These are phyloP conservation scores for Brassica carinata DNA, from an alignment of 345 rosid genomes.

Conservation along the genomic window DNA sequence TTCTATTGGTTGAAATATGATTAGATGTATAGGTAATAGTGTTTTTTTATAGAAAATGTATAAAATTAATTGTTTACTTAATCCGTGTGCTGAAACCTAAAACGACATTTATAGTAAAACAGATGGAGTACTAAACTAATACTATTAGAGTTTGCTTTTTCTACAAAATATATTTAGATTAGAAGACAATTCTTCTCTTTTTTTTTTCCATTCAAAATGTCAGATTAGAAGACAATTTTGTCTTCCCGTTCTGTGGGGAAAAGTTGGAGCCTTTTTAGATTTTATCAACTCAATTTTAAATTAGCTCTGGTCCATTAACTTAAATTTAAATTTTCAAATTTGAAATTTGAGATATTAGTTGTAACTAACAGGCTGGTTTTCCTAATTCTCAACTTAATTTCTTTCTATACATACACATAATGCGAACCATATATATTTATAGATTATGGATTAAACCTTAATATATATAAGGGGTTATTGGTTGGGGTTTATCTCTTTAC, in stretches of 20 bases:
- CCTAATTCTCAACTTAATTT: neutral
- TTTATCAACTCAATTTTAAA: slow-evolving; percentile 18
- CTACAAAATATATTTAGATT: slow-evolving; percentile 9
- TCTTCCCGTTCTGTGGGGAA: slow-evolving; percentile 37
- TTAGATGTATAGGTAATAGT: no score
- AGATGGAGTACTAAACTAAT: neutral
- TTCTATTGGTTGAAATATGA: no score
- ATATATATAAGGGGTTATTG: neutral
- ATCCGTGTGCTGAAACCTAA: no score
- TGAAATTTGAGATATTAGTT: slow-evolving; percentile 9
- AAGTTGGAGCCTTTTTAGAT: slow-evolving; percentile 29
- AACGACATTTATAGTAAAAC: no score
- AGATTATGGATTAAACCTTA: neutral
- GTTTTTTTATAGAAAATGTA: no score
- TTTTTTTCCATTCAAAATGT: neutral
- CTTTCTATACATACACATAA: neutral
- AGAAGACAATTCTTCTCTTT: slow-evolving; percentile 22
- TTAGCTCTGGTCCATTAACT: slow-evolving; percentile 6
- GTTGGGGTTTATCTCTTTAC: no score
- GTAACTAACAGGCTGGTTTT: slow-evolving; percentile 5
- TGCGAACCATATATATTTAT: neutral
- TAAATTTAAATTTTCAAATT: slow-evolving; percentile 19
- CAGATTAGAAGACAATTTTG: slow-evolving; percentile 30
- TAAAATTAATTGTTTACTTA: no score
- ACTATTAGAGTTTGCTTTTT: neutral